Percentiles rank a stretch among this genome's conserved stretches.
phyloP scores from a whole-genome alignment of 2,329 filamentous ascomycete genomes.

The Colletotrichum magnum region DNA sequence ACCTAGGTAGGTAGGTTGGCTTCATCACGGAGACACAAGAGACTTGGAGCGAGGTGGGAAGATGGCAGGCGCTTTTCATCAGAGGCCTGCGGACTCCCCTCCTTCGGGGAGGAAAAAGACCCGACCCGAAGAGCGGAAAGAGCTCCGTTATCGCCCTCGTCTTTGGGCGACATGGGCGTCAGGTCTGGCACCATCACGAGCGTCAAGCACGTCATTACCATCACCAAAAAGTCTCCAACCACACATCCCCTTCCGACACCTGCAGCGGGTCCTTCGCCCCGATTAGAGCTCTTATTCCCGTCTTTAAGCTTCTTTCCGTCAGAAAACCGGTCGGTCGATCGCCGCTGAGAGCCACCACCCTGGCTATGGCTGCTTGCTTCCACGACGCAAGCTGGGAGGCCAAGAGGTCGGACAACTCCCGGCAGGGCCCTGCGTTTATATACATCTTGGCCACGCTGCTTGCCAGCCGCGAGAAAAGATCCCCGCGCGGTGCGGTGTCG shows the following conservation, averaged over 20 bases:
- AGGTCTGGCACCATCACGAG: slow-evolving; percentile 34
- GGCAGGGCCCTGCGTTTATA: slow-evolving; percentile 8
- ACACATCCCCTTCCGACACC: not conserved
- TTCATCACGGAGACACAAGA: too few relatives aligned
- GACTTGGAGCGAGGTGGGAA: too few relatives aligned
- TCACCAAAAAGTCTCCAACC: too few relatives aligned
- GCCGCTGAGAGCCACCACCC: not conserved
- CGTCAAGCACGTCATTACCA: slow-evolving; percentile 30
- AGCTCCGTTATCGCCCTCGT: not conserved
- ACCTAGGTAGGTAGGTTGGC: too few relatives aligned
- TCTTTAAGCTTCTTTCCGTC: slow-evolving; percentile 3
- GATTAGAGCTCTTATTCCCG: not conserved
- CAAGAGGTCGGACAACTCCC: slow-evolving; percentile 30
- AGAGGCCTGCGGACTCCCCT: too few relatives aligned
- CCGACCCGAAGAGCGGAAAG: not conserved
- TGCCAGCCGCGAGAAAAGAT: slow-evolving; percentile 8
- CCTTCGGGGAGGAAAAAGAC: too few relatives aligned
- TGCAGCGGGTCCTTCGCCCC: slow-evolving; percentile 23
- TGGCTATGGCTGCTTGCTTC: not conserved
- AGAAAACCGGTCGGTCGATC: not conserved
- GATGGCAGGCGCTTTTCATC: too few relatives aligned
- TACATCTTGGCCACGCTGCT: not conserved
- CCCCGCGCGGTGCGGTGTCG: not conserved
- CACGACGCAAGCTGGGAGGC: not conserved
- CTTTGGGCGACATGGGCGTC: not conserved